A percentile compares a stretch with the other conserved stretches of the same genome.
These are phyloP conservation scores for Eucalyptus microcorys DNA, from an alignment of 345 rosid genomes.

Conservation along the genomic window DNA sequence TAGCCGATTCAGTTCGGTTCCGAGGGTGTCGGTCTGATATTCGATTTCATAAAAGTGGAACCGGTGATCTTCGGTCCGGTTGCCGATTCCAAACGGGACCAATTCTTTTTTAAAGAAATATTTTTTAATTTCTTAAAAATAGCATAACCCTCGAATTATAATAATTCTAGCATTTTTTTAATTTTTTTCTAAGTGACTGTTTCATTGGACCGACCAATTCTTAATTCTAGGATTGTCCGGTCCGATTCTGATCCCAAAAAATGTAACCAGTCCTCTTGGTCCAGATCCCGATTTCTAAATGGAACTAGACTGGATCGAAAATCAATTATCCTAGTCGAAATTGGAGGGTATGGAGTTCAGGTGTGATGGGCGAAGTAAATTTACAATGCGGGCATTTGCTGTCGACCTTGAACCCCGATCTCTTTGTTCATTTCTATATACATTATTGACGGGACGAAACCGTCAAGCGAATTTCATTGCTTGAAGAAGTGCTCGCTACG, in stretches of 20 bases:
- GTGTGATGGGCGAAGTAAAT: neutral
- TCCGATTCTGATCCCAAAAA: no score
- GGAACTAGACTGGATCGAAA: no score
- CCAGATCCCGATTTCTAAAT: fast-evolving
- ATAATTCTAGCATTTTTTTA: no score
- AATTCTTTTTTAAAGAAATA: no score
- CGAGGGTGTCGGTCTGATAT: fast-evolving
- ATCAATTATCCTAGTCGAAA: neutral
- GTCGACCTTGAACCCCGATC: neutral
- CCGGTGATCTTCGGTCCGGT: fast-evolving
- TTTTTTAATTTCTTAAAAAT: no score
- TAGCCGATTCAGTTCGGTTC: no score
- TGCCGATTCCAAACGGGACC: fast-evolving
- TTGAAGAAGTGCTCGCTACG: neutral
- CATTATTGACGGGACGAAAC: neutral
- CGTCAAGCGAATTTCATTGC: neutral
- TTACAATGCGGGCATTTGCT: neutral
- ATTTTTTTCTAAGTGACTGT: fast-evolving
- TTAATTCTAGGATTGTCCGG: fast-evolving
- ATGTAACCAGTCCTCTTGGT: no score
- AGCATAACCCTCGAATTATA: no score
- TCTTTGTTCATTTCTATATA: neutral
- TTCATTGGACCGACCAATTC: fast-evolving
- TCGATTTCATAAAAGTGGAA: no score
- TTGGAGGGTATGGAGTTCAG: neutral